These are phyloP conservation scores for Bacidia rubella DNA, from an alignment of 495 filamentous ascomycete species.

Conservation along the genomic window DNA sequence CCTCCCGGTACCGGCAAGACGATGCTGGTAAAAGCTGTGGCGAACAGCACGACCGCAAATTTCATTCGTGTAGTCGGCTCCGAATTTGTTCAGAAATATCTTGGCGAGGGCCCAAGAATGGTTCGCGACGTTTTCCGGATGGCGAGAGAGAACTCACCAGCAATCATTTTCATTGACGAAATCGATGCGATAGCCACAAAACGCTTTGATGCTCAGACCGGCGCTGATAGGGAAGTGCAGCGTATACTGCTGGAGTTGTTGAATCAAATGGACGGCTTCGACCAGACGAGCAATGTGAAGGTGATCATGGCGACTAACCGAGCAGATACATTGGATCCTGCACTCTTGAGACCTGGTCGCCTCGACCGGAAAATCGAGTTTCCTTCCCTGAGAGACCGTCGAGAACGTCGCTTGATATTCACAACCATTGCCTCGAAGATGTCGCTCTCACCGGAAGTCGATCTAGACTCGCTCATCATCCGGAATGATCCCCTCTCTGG, in stretches of 20 bases:
- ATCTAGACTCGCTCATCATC: constrained; percentile 88
- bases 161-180: constrained; percentile 99
- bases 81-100: constrained; percentile 97
- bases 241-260: constrained; percentile 92
- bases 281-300: constrained; percentile 96
- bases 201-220: constrained; percentile 96
- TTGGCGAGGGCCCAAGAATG: constrained; percentile 96
- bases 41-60: constrained; percentile 93
- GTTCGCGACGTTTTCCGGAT: constrained; percentile 98
- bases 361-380: constrained; percentile 98
- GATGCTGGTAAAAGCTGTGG: constrained; percentile 96
- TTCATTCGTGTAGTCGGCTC: constrained; percentile 98
- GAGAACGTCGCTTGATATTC: constrained; percentile 93
- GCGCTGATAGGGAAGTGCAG: constrained; percentile 94
- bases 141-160: constrained; percentile 93
- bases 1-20: constrained; percentile 97
- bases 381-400: constrained; percentile 74
- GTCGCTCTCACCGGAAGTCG: constrained; percentile 90
- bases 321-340: constrained; percentile 91
- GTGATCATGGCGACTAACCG: constrained; percentile 99
- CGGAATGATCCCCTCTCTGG: constrained; percentile 91
- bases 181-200: constrained; percentile 98
- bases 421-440: constrained; percentile 91
- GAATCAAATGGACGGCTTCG: constrained; percentile 99
- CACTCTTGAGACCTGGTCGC: constrained; percentile 83